Base-by-base conservation (phyloP, 176 grass and related monocot genomes). In the Oryza coarctata region DNA sequence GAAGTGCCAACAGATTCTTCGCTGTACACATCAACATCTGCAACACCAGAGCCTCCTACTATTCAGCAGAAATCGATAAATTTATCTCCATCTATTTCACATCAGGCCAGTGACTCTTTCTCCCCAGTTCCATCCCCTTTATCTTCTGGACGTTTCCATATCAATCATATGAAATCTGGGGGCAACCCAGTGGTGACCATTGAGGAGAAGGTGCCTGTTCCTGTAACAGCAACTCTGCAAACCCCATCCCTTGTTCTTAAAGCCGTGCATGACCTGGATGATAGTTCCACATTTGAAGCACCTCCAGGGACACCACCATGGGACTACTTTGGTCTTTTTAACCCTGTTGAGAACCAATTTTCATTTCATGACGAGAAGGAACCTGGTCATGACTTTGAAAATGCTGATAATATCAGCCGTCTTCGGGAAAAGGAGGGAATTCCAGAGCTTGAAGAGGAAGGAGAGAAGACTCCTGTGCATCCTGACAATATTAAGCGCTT, bases 311-410 rank as follows among this genome's bases (percentile, higher is more conserved):
- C 93, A 49, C 88, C 87, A 28, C 84, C 88, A 63, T 99, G 96
- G 96, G 96, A 99, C 63, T 99, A 94, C 90, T 99, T 99, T 88
- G 93, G 91, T 23, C 77, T 99, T 77, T 99, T 95, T 80, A 87
- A 90, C 71, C 85, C 91, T 82, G 75, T 93, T 30, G 93, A 94
- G 55, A 91, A 75, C 68, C 88, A 87, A 33, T 86, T 91, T 26
- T 91, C 89, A 64, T 86, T 94, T 84, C 79, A 92, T 30, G 85
- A 95, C 70, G 89, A 85, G 39, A 92, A 85, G 82, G 89, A 85
- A 31, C 78, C 71, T 73, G 82, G 38, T 77, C 88, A 91, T 75
- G 86, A 79, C 29, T 87, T 95, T 40, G 93, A 91, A 45, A 89
- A 87, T 85, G 81, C 63, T 86, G 96, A 99, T 78, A 89, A 99